Evolutionary conservation across 2,329 filamentous ascomycete genomes (phyloP), one percentile per base, ranked within the genome.

Genomic region (Fusarium aywerte): DNA sequence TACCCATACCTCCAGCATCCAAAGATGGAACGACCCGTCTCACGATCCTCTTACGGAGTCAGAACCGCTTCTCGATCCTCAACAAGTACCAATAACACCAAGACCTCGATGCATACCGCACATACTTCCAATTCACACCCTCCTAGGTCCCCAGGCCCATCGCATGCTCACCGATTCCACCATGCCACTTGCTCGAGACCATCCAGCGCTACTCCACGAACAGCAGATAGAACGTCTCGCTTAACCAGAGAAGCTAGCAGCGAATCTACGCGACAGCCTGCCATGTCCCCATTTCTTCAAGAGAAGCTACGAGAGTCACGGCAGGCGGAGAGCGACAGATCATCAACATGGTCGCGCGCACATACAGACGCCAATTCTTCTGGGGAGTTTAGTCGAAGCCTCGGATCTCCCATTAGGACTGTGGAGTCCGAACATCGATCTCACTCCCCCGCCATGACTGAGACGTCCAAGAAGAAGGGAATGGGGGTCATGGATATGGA

Each of bases 401-500:
- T 76, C 13, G 77, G 75, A 51, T 84, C 82, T 2, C 82, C 83
- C 0, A 70, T 75, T 31, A 80, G 78, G 61, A 53, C 59, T 31
- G 57, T 76, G 61, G 70, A 76, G 55, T 67, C 74, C 0, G 80
- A 79, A 27, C 77, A 75, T 33, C 78, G 81, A 9, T 82, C 83
- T 2, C 75, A 75, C n/a, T 84, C 82, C 3, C 82, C 81, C 51
- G 75, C 69, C 29, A 54, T 75, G 21, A 79, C 68, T 8, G 83
- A 85, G 10, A 55, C 74, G 10, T 66, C 75, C 12, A 83, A 80
- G 69, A 83, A 83, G 65, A 87, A 84, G 66, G 83, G 83, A 5
- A 81, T 90, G 76, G 89, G 89, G 3, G 79, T 88, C 8, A 89
- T 90, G 73, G 89, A 91, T 69, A 88, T 90, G 80, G 89, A 92